Base-by-base conservation (phyloP, 1,139 yeast genomes). In the Suhomyces chickasaworum region DNA sequence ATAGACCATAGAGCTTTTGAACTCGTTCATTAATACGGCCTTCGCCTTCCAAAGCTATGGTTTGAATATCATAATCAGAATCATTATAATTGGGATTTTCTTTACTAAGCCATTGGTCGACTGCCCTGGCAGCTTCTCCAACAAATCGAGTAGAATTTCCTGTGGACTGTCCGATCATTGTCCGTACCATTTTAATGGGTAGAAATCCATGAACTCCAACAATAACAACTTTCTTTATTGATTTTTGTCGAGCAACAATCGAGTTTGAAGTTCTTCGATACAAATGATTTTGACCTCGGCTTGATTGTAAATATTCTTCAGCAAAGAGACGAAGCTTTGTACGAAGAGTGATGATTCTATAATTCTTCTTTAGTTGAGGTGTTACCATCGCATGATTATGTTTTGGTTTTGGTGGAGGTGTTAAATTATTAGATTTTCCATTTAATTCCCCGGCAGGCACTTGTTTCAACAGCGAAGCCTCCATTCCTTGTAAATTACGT, bases 21-120 rank as follows among this genome's bases (percentile, higher is more conserved):
- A 70, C 76, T 42, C 83, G 53, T 25, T 75, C 76, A 29, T 64
- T 61, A 2, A 77, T 66, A 37, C 65, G 68, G 1, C 84, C 84
- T 47, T 75, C 73, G 1, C 84, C 83, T 51, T 80, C 84, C 15
- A 80, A 58, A 3, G 81, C 73, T 15, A 80, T 74, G 0, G 78
- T 68, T 33, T 73, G 73, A n/a, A 80, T 69, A 15, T 63, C 65
- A 42, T 53, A 55, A 22, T 61, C 57, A 38, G 53, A 57, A 37
- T 57, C 37, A 17, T 58, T 46, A 39, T 58, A 51, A 1, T 55
- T 58, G 4, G 62, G 54, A 18, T 63, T 56, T 31, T 66, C 60
- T 8, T 61, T 57, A 8, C 56, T 50, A 1, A 73, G 59, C 83
- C 83, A 80, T 13, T 63, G 45, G 17, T 59, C 54, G 2, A 80